Percentiles rank a stretch among this genome's conserved stretches.
phyloP scores from a whole-genome alignment of 2,329 filamentous ascomycete genomes.

The Fusarium hainanense region DNA sequence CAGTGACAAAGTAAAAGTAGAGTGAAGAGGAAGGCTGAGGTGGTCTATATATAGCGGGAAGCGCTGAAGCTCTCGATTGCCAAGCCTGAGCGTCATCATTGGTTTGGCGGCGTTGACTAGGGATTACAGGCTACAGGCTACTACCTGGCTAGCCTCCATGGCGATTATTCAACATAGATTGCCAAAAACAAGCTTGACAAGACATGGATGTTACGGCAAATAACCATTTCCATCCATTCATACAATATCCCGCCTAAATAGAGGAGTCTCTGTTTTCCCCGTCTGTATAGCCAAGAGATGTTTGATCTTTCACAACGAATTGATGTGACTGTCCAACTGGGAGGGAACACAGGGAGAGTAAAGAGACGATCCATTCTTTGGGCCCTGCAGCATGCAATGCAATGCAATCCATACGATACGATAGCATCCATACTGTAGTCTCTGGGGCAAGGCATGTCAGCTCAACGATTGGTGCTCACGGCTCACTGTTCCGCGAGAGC shows the following conservation, averaged over 20 bases:
- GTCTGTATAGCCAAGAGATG: conserved; percentile 27
- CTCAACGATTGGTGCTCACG: conserved; percentile 30
- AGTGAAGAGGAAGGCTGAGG: conserved; percentile 12
- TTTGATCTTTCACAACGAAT: conserved; percentile 29
- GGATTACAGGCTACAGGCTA: neutral
- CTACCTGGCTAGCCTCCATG: neutral
- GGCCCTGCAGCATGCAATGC: conserved; percentile 18
- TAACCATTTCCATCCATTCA: neutral
- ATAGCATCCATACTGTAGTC: neutral
- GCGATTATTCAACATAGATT: conserved; percentile 15
- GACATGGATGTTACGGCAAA: neutral
- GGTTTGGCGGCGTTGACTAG: conserved; percentile 23
- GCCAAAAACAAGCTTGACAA: conserved; percentile 3
- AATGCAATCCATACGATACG: neutral
- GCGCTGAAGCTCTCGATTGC: conserved; percentile 22
- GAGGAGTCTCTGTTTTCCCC: conserved; percentile 9
- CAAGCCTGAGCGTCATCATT: conserved; percentile 23
- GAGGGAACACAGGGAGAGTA: conserved; percentile 6
- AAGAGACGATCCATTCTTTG: conserved; percentile 15
- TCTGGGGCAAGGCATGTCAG: conserved; percentile 25
- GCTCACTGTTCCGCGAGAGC: conserved; percentile 21
- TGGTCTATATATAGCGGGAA: conserved; percentile 33
- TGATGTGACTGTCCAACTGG: neutral
- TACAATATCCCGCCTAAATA: neutral
- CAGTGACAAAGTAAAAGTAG: conserved; percentile 11